Evolutionary conservation across 164 flowering plant species (phyloP).

Genomic region (Annona cherimola): DNA sequence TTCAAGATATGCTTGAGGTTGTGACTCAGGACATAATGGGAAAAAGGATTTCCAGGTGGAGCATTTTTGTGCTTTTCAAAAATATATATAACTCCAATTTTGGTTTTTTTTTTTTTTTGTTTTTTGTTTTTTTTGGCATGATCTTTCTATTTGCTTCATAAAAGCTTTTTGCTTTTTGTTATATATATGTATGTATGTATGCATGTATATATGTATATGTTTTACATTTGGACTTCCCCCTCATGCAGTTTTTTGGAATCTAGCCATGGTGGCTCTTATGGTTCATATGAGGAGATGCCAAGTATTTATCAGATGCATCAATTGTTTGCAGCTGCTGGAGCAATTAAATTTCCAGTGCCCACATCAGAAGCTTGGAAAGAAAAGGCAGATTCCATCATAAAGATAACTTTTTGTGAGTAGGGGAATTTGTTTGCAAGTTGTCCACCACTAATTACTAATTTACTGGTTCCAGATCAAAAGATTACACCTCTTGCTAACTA

Average conservation of each 20-base stretch:
- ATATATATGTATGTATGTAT: no score
- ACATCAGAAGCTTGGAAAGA: conserved; percentile 87
- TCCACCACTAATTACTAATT: no score
- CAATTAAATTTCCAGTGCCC: conserved; percentile 68
- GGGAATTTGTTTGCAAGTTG: no score
- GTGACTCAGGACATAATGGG: conserved; percentile 86
- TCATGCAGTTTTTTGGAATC: conserved; percentile 60
- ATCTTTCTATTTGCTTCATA: no score
- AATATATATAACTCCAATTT: no score
- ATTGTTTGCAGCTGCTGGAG: conserved; percentile 77
- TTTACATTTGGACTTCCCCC: not conserved
- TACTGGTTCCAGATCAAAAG: conserved; percentile 59
- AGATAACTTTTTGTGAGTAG: not conserved
- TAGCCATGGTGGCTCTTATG: conserved; percentile 54
- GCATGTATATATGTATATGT: no score
- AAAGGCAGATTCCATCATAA: conserved; percentile 39
- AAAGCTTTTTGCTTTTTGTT: no score
- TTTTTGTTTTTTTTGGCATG: not conserved
- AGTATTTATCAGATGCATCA: conserved; percentile 62
- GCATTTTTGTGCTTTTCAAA: not conserved
- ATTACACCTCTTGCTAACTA: conserved; percentile 72
- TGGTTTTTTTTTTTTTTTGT: not conserved
- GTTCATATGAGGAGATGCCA: conserved; percentile 50
- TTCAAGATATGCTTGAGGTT: conserved; percentile 96
- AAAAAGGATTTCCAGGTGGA: conserved; percentile 61